Base-by-base conservation (phyloP, 805 yeast genomes). In the Suhomyces pyralidae region DNA sequence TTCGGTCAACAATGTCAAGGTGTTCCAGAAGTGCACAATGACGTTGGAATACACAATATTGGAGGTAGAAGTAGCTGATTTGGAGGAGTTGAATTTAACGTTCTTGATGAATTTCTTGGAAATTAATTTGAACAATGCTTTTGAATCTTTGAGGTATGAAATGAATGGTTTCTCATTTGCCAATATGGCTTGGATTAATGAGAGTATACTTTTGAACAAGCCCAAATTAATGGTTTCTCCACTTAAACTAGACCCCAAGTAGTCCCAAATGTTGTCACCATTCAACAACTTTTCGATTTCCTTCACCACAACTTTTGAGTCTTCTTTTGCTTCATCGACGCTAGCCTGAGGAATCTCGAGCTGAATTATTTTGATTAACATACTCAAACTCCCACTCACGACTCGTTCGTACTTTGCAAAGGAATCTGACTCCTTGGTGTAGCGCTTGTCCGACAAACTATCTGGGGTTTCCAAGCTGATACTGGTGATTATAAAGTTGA, bases 391-490 rank as follows among this genome's bases (percentile, higher is more conserved):
- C 6, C 83, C 71, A 36, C 77, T 74, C 14, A 83, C 61, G 2
- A 85, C 76, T 53, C 96, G 71, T 26, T 76, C 73, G 61, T 83
- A 88, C 63, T 88, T 89, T 17, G 83, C 68, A 26, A 73, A 73
- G 0, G 88, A 78, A 54, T 90, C 96, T 45, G 84, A 88, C 47
- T 78, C 79, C 3, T 83, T 78, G 17, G 84, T 79, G 58, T 81
- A 83, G 51, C 96, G 74, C 61, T 85, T 87, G 61, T 92, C 97
- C 1, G 92, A 83, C 19, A 92, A 66, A 0, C 90, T 79, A 14
- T 80, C 83, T 3, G 77, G 78, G 2, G 81, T 73, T 63, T 91
- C 96, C 30, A 70, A 65, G 14, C 78, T 66, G 7, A 89, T 60
- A 0, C 81, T 73, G 34, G 83, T 81, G 44, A 74, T 70, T 10